A percentile compares a stretch with the other conserved stretches of the same genome.
These are phyloP conservation scores for Salvia miltiorrhiza DNA, from an alignment of 257 asterid species.

Conservation along the genomic window DNA sequence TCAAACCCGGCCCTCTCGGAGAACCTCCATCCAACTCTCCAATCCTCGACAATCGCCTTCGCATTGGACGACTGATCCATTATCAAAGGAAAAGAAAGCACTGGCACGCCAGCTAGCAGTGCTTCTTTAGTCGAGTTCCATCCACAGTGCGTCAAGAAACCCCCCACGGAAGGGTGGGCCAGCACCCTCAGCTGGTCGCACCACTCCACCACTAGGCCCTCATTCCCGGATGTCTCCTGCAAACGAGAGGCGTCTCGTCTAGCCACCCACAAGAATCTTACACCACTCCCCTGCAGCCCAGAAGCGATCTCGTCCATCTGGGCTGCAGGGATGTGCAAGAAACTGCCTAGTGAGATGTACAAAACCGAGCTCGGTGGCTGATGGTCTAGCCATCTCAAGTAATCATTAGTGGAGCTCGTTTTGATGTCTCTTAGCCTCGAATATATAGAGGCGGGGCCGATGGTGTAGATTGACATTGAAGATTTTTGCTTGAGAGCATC, in stretches of 20 bases:
- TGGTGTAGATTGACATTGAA: slow-evolving; percentile 28
- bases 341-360: slow-evolving; percentile 64
- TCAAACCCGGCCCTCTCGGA: slow-evolving; percentile 35
- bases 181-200: slow-evolving; percentile 58
- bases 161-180: slow-evolving; percentile 49
- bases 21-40: slow-evolving; percentile 58
- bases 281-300: slow-evolving; percentile 40
- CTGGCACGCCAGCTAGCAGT: slow-evolving; percentile 40
- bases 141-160: slow-evolving; percentile 71
- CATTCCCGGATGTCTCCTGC: slow-evolving; percentile 22
- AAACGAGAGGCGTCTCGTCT: slow-evolving; percentile 26
- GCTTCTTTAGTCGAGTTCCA: slow-evolving; percentile 76
- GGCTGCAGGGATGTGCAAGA: slow-evolving; percentile 32
- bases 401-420: neutral
- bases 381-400: slow-evolving; percentile 43
- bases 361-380: slow-evolving; percentile 51
- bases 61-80: slow-evolving; percentile 17
- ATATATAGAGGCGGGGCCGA: slow-evolving; percentile 45
- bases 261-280: slow-evolving; percentile 54
- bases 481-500: slow-evolving; percentile 27
- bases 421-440: neutral
- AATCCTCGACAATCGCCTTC: slow-evolving; percentile 50
- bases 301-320: slow-evolving; percentile 48
- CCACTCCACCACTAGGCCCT: slow-evolving; percentile 62
- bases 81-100: slow-evolving; percentile 27